These are phyloP conservation scores for Conringia planisiliqua DNA, from an alignment of 345 rosid genomes.

Conservation along the genomic window DNA sequence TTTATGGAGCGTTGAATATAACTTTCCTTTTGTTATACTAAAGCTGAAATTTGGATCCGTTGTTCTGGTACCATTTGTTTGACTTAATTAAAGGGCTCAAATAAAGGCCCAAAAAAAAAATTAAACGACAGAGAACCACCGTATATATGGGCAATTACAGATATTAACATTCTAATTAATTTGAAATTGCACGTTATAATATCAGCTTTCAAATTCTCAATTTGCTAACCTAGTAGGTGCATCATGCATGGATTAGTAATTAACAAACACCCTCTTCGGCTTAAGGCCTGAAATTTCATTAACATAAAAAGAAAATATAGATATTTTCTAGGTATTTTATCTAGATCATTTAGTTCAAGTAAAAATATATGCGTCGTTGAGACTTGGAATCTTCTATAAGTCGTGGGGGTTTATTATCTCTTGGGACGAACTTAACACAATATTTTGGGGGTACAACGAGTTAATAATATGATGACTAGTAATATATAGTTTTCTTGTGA, in stretches of 20 bases:
- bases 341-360: no score
- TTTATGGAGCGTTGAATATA: not conserved
- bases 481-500: not conserved
- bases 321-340: no score
- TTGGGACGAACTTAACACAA: no score
- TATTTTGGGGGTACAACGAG: no score
- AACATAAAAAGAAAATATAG: no score
- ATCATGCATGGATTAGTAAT: conserved; percentile 14
- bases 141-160: not conserved
- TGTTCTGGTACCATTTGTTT: not conserved
- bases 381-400: no score
- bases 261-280: no score
- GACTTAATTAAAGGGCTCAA: not conserved
- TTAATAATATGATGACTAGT: no score
- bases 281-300: no score
- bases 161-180: not conserved
- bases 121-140: not conserved
- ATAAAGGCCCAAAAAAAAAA: not conserved
- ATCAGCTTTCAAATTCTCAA: not conserved
- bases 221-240: not conserved
- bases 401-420: no score
- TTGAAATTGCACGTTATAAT: not conserved
- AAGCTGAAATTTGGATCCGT: not conserved
- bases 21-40: not conserved
- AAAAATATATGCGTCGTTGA: no score